Evolutionary conservation across 345 rosid genomes (phyloP).

Genomic region (Eucalyptus melliodora): DNA sequence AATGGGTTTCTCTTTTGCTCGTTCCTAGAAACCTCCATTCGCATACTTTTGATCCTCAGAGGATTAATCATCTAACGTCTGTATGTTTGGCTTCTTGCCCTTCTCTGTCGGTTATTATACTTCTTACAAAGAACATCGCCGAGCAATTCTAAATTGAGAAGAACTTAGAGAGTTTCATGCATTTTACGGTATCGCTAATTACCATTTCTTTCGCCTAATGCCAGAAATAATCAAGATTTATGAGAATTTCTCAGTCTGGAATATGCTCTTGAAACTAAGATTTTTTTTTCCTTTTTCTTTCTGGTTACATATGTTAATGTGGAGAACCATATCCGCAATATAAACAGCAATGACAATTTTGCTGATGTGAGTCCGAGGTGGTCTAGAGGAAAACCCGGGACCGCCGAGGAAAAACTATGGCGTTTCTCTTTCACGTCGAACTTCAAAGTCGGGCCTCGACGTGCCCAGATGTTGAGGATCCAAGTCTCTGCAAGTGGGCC

Average conservation of each 20-base stretch:
- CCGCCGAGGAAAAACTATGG: background rate
- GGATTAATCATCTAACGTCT: too few relatives aligned
- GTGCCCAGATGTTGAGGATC: background rate
- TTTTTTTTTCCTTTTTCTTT: background rate
- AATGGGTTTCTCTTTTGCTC: background rate
- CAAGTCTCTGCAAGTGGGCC: background rate
- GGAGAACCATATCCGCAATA: background rate
- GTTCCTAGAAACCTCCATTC: background rate
- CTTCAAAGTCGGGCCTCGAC: background rate
- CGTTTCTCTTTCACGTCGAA: background rate
- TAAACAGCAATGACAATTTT: background rate
- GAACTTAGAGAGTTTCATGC: background rate
- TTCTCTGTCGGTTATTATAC: too few relatives aligned
- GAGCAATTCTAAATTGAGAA: background rate
- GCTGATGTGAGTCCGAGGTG: background rate
- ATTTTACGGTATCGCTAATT: accelerated
- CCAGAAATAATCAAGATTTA: background rate
- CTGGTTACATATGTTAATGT: background rate
- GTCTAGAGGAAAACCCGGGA: background rate
- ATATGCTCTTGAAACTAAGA: accelerated
- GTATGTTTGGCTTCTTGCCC: too few relatives aligned
- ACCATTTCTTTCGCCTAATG: accelerated
- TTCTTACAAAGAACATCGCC: background rate
- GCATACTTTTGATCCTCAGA: background rate
- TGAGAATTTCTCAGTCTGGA: background rate